Conservation (phyloP, 352 stramenopile genomes). For the Phytopythium aichiense region DNA sequence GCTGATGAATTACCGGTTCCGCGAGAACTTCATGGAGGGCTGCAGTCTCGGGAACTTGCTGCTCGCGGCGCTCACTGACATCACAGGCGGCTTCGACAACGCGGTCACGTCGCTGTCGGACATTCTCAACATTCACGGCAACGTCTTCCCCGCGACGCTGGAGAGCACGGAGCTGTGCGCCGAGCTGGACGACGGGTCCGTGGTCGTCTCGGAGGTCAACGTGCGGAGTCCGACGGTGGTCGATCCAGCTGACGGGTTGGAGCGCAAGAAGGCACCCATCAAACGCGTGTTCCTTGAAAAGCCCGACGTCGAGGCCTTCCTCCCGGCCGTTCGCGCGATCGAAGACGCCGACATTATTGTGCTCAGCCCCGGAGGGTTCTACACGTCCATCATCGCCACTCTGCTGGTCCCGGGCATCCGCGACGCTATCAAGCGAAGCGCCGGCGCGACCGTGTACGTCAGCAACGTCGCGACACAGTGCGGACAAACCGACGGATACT, state of each 20-base stretch:
- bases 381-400: conserved; percentile 83
- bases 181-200: conserved; percentile 63
- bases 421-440: conserved; percentile 64
- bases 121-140: conserved; percentile 82
- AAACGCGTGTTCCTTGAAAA: conserved; percentile 83
- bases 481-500: conserved; percentile 79
- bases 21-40: conserved; percentile 86
- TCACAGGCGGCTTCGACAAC: conserved; percentile 79
- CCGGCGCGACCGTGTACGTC: conserved; percentile 76
- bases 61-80: conserved; percentile 74
- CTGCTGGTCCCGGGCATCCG: conserved; percentile 79
- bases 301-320: conserved; percentile 61
- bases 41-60: conserved; percentile 81
- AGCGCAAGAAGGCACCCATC: conserved; percentile 61
- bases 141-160: conserved; percentile 77
- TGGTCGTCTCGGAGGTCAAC: conserved; percentile 80
- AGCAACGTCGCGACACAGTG: conserved; percentile 85
- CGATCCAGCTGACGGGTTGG: conserved; percentile 20
- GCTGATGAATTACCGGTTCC: conserved; percentile 88
- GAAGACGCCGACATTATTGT: conserved; percentile 85
- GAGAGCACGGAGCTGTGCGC: conserved; percentile 80
- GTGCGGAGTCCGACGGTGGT: conserved; percentile 61
- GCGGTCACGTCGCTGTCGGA: conserved; percentile 78
- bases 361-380: conserved; percentile 77
- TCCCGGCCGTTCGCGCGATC: conserved; percentile 71